Evolutionary conservation across 2,329 filamentous ascomycete species (phyloP).

Genomic region (Fusarium sp.): DNA sequence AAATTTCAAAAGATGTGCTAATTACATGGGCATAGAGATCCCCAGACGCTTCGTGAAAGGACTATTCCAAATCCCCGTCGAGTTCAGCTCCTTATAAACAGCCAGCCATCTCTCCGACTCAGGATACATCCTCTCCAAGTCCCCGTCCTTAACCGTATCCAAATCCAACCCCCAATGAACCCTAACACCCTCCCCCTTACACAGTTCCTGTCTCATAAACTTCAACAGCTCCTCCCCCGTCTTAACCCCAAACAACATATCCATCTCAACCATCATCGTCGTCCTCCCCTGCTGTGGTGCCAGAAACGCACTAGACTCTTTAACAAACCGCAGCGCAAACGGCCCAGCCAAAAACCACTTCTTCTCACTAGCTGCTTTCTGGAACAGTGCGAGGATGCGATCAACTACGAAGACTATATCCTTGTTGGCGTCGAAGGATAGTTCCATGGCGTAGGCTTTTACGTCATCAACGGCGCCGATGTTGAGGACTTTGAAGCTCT

Average conservation of each 20-base stretch:
- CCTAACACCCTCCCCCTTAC: neutral
- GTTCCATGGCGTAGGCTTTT: neutral
- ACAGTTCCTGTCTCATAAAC: neutral
- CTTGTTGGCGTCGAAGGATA: neutral
- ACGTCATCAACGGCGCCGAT: neutral
- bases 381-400: neutral
- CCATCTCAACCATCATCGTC: slow-evolving; percentile 5
- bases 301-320: neutral
- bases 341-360: neutral
- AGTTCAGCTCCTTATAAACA: neutral
- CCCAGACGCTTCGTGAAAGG: neutral
- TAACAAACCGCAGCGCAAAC: neutral
- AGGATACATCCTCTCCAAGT: neutral
- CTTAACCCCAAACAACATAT: neutral
- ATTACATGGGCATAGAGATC: neutral
- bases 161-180: neutral
- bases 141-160: neutral
- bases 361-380: neutral
- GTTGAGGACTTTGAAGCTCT: neutral
- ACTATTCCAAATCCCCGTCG: neutral
- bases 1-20: fast-evolving
- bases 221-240: neutral
- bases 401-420: neutral
- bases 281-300: neutral
- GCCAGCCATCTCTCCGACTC: neutral